These are phyloP conservation scores for Ceratobasidium theobromae DNA, from an alignment of 1,284 basidiomycete species.

Conservation along the genomic window DNA sequence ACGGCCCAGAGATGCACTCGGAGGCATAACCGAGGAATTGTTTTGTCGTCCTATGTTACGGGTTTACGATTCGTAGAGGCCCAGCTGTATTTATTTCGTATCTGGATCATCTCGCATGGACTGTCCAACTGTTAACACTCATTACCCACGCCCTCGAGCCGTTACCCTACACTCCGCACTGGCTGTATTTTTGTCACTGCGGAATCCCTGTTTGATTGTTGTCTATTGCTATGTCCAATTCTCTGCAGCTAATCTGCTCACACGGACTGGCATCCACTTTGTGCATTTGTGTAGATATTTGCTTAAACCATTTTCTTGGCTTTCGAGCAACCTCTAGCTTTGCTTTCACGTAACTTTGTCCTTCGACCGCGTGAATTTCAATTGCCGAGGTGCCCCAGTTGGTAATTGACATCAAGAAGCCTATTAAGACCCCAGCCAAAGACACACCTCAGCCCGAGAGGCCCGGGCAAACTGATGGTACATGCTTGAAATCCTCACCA, in stretches of 20 bases:
- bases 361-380: neutral
- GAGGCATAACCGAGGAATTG: conserved; percentile 23
- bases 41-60: conserved; percentile 14
- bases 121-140: conserved; percentile 30
- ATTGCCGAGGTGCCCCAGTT: neutral
- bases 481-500: too few relatives aligned
- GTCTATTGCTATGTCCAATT: conserved; percentile 21
- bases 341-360: neutral
- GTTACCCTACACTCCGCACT: conserved; percentile 19
- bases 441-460: too few relatives aligned
- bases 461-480: too few relatives aligned
- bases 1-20: conserved; percentile 29
- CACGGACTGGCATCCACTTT: conserved; percentile 30
- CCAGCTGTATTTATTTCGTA: conserved; percentile 14
- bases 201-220: conserved; percentile 25
- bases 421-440: too few relatives aligned
- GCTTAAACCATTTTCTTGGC: neutral
- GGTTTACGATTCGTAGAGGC: conserved; percentile 30
- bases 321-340: neutral
- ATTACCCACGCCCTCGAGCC: conserved; percentile 11
- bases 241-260: conserved; percentile 7
- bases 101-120: conserved; percentile 22
- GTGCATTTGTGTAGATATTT: conserved; percentile 28
- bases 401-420: neutral
- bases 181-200: conserved; percentile 21